A percentile compares a stretch with the other conserved stretches of the same genome.
phyloP scores from a whole-genome alignment of 495 filamentous ascomycete species.

The Aspergillus avenaceus region DNA sequence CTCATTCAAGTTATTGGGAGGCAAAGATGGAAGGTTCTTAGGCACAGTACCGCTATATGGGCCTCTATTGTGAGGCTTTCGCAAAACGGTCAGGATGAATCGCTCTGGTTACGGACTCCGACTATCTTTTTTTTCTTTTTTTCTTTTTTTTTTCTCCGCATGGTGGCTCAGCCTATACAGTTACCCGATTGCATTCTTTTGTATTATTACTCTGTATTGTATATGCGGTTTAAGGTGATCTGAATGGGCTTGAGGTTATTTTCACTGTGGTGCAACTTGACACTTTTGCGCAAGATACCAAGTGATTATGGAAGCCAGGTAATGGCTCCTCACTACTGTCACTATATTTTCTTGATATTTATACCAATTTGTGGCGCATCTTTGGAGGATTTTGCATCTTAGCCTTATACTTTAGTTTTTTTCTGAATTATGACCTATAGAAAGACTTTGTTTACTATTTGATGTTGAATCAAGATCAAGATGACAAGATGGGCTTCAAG shows the following conservation, averaged over 20 bases:
- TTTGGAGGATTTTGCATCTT: slow-evolving; percentile 1
- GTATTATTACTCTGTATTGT: neutral
- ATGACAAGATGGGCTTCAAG: no score
- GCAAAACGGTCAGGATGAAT: neutral
- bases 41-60: neutral
- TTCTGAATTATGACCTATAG: neutral
- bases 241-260: neutral
- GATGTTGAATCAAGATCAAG: no score
- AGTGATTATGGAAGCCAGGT: neutral
- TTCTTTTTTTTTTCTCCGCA: no score
- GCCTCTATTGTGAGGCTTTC: neutral
- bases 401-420: neutral
- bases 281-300: neutral
- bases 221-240: neutral
- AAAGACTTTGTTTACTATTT: neutral
- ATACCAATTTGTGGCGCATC: slow-evolving; percentile 12
- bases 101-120: neutral
- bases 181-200: neutral
- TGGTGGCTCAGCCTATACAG: neutral
- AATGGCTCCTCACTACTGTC: neutral
- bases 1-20: neutral
- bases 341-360: neutral
- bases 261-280: neutral
- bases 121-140: neutral
- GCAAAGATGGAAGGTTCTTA: neutral